Evolutionary conservation across 768 basidiomycete genomes (phyloP), one percentile per base, ranked within the genome.

Genomic region (Mrakia hoshinonis): DNA sequence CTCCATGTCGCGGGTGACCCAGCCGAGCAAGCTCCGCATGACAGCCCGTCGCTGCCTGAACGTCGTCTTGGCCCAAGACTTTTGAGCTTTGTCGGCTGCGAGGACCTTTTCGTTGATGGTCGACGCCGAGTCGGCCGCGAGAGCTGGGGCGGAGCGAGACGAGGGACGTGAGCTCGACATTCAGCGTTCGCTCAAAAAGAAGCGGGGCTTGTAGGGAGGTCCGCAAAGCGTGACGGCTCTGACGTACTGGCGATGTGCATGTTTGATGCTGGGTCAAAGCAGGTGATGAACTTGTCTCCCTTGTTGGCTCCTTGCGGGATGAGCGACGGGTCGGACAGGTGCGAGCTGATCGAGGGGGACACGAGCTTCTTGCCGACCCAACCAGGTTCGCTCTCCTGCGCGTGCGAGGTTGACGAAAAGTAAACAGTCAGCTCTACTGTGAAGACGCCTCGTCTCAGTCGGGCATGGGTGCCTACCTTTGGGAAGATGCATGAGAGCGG

Each of bases 221-320:
- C n/a, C 18, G 15, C 24, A 65, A 24, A 46, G 46, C 24, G 43
- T 1, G 34, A 20, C 1, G 11, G n/a, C 3, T 3, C n/a, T 24
- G 55, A 24, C 39, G 0, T 39, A 61, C 68, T 51, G 18, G 46
- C n/a, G 22, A 63, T 43, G 46, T 60, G 58, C 24, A n/a, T 12
- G 26, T 87, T 87, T 18, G 90, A 94, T 4, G 92, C 87, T 18
- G 95, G 95, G 79, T 97, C 95, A 75, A 86, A 98, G 77, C 88
- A 87, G 2, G 95, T 98, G 72, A 97, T 89, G 77, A 89, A 92
- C 51, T 86, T 83, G 31, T 67, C 38, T 5, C 2, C 31, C 34
- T 70, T 22, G 4, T 63, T 36, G 47, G 22, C 13, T 20, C 29
- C 39, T 3, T 10, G 26, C n/a, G 71, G 71, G 5, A 62, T 54